Base-by-base conservation (phyloP, 176 grass and related monocot species). In the Cenchrus americanus region DNA sequence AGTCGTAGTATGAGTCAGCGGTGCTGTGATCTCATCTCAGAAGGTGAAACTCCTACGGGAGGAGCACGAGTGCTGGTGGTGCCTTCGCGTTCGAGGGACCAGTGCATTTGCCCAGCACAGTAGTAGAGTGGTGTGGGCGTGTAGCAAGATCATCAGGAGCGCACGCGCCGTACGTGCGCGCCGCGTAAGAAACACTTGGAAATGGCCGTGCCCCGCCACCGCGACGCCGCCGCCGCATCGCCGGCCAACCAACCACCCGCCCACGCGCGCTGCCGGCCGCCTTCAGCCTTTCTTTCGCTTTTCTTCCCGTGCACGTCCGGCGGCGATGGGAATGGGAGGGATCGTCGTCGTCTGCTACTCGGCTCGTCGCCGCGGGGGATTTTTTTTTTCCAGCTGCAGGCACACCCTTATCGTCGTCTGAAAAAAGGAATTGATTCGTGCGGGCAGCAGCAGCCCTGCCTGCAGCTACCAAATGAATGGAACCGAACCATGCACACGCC, bases 121-220 rank as follows among this genome's bases (percentile, higher is more conserved):
- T 70, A 7, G 43, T 27, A 57, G 54, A 11, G 3, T 50, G 4
- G 49, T 7, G n/a, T n/a, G n/a, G n/a, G n/a, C n/a, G n/a, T n/a
- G 8, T 49, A 49, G 18, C 27, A 30, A 7, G 24, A 40, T n/a
- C n/a, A n/a, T n/a, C n/a, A n/a, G n/a, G n/a, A n/a, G n/a, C n/a
- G n/a, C n/a, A n/a, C n/a, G n/a, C n/a, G 66, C 55, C 57, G 81
- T 83, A 62, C 67, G 53, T 61, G 52, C 66, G 66, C 40, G 80
- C 54, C 23, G 80, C 58, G 57, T n/a, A 51, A 62, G n/a, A 83
- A 77, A 70, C 67, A 43, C 49, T 13, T n/a, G 17, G 19, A 69
- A n/a, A 11, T 19, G 11, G 66, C 66, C 66, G 9, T 10, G 24
- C 47, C 12, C 46, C 7, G 46, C 21, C 34, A 2, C 37, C 22